Base-by-base conservation (phyloP, 305 asterid species). In the Euphrasia arctica region DNA sequence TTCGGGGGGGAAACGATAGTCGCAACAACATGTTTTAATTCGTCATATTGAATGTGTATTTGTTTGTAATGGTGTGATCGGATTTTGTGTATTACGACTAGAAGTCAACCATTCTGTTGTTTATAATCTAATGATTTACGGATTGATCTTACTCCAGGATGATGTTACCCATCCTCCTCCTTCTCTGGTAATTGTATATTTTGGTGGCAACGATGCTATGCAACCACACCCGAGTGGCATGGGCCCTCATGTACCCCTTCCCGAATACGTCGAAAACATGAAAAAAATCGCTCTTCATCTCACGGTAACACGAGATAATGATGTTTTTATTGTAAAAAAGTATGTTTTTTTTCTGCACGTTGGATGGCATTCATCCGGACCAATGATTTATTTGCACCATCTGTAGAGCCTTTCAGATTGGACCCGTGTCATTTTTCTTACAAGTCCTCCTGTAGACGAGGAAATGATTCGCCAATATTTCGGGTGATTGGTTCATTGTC, bases 121-220 rank as follows among this genome's bases (percentile, higher is more conserved):
- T 42, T 6, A 2, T 1, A 45, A 45, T 9, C 52, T 47, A 18
- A 18, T 18, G 22, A 18, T 18, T 18, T 18, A 18, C 22, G 22
- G 22, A 18, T 18, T 18, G 22, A 47, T 47, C 8, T 48, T 11
- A 15, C 54, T 48, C 5, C 54, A 48, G 25, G 54, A 48, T 12
- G 54, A n/a, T 48, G 22, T 15, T 4, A 15, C 18, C 7, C 54
- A 48, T 12, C 54, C 54, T 32, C 43, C 43, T 39, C 43, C 43
- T 39, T 80, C 82, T 59, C 79, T 85, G 10, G 83, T 80, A 5
- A 74, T 85, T 22, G 79, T 75, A 15, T 85, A 85, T 48, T 83
- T 75, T 62, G 83, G 87, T 60, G 87, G 92, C 2, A 83, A 83
- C 41, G 92, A 83, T 67, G 82, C 87, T 12, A 64, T 72, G 59